Evolutionary conservation across 768 basidiomycete genomes (phyloP), one percentile per base, ranked within the genome.

Genomic region (Collybiopsis luxurians): DNA sequence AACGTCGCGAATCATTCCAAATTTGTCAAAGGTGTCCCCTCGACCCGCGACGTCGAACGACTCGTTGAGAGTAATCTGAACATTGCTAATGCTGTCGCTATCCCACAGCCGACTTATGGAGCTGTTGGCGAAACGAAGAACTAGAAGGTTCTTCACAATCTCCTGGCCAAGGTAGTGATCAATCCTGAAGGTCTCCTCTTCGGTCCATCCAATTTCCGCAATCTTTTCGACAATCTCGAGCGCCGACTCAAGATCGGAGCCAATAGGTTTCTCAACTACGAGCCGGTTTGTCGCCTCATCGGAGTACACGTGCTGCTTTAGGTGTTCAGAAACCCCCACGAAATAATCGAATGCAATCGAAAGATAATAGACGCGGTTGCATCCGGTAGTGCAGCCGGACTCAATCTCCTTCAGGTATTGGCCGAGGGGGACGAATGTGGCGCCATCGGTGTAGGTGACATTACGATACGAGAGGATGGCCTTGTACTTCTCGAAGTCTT

Each of bases 81-180:
- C 94, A 67, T 95, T 98, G 74, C 84, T 86, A 76, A 99, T 89
- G 58, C 85, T 92, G 72, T 95, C 92, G 73, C 92, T 96, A 77
- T 98, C 95, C 92, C 95, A 97, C 40, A 84, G 82, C 28, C 91
- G 85, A 60, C 85, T 85, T 77, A 96, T 73, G 23, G 94, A 90
- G 62, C 94, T 74, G 73, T 99, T 99, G 60, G 93, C 95, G 66
- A 99, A 99, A 34, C 96, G 87, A 52, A 98, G 77, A 34, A 97
- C 92, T 61, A 98, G 89, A 55, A 99, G 71, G 72, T 98, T 98
- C 81, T 98, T 99, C 68, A 98, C 92, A 96, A 99, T 98, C 82
- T 99, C 96, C 78, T 99, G 98, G 57, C 96, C 96, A 52, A 99
- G 87, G 71, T 99, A 99, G 70, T 99, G 96, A 73, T 99, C 96